Evolutionary conservation across 352 stramenopile genomes (phyloP).

Genomic region (Phytophthora kernoviae): DNA sequence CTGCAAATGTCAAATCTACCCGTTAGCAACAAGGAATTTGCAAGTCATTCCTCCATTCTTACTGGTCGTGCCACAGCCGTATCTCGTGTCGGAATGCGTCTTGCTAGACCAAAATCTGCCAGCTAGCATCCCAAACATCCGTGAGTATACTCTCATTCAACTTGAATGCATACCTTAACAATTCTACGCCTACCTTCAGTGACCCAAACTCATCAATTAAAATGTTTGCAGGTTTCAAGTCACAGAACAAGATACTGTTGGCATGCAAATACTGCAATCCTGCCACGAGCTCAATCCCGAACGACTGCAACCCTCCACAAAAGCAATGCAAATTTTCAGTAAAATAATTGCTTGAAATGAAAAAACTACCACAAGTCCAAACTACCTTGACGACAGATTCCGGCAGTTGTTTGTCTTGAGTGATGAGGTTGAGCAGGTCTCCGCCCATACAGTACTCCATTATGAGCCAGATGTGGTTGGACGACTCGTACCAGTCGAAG

Average conservation of each 20-base stretch:
- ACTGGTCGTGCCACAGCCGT: constrained; percentile 36
- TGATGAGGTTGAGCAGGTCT: constrained; percentile 91
- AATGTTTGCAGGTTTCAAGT: constrained; percentile 91
- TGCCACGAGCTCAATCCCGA: constrained; percentile 74
- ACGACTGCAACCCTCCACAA: constrained; percentile 40
- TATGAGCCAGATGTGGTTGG: constrained; percentile 96
- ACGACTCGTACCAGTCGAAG: constrained; percentile 96
- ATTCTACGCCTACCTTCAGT: constrained; percentile 62
- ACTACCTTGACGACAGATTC: constrained; percentile 73
- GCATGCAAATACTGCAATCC: constrained; percentile 90
- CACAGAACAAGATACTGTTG: constrained; percentile 90
- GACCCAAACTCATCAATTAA: constrained; percentile 94
- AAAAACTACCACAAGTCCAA: too few species aligned
- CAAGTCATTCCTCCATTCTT: constrained; percentile 7
- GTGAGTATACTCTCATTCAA: neutral
- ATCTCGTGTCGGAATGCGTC: constrained; percentile 76
- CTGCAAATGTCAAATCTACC: constrained; percentile 17
- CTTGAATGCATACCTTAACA: neutral
- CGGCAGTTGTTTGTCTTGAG: constrained; percentile 86
- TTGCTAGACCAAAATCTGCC: constrained; percentile 89
- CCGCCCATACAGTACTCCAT: constrained; percentile 94
- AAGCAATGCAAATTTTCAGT: neutral
- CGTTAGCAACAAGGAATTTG: neutral
- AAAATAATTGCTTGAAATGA: constrained; percentile 2
- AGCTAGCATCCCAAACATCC: constrained; percentile 44